A percentile compares a stretch with the other conserved stretches of the same genome.
phyloP scores from a whole-genome alignment of 2,329 filamentous ascomycete genomes.

The Aspergillus fischeri region DNA sequence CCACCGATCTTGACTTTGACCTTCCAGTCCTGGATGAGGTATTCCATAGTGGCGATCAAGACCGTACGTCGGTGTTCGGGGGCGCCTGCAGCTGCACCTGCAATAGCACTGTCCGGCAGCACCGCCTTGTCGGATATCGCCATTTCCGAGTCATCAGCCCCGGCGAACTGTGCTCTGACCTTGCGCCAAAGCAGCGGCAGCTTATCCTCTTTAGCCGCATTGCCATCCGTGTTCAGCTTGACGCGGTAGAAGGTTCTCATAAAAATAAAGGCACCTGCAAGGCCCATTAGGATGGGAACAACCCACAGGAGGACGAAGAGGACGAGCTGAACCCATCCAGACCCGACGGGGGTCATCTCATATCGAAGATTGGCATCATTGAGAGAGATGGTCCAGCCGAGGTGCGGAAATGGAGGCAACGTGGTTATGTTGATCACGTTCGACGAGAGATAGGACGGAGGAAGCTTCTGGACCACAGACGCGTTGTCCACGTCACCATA shows the following conservation, averaged over 20 bases:
- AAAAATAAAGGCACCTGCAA: slow-evolving; percentile 51
- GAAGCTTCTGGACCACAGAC: slow-evolving; percentile 60
- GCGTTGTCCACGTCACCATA: slow-evolving; percentile 60
- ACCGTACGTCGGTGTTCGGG: slow-evolving; percentile 48
- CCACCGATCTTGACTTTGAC: slow-evolving; percentile 71
- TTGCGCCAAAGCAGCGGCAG: not conserved
- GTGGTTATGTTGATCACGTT: slow-evolving; percentile 57
- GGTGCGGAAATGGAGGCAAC: slow-evolving; percentile 49
- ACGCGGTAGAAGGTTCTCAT: slow-evolving; percentile 60
- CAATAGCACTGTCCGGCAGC: not conserved
- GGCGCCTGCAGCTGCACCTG: slow-evolving; percentile 7
- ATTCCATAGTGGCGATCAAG: slow-evolving; percentile 67
- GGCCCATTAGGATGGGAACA: slow-evolving; percentile 49
- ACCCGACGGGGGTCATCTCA: slow-evolving; percentile 50
- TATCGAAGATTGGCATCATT: slow-evolving; percentile 53
- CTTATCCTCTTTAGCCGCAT: slow-evolving; percentile 7
- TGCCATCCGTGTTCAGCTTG: slow-evolving; percentile 56
- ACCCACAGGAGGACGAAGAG: slow-evolving; percentile 52
- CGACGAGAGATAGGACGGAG: slow-evolving; percentile 40
- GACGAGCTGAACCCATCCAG: slow-evolving; percentile 49
- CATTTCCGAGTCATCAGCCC: not conserved
- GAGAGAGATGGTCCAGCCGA: slow-evolving; percentile 53
- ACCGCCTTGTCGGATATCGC: not conserved
- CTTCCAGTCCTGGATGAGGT: slow-evolving; percentile 66
- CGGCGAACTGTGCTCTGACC: not conserved